phyloP scores from a whole-genome alignment of 805 yeast genomes.

The Candida cerambycidarum region DNA sequence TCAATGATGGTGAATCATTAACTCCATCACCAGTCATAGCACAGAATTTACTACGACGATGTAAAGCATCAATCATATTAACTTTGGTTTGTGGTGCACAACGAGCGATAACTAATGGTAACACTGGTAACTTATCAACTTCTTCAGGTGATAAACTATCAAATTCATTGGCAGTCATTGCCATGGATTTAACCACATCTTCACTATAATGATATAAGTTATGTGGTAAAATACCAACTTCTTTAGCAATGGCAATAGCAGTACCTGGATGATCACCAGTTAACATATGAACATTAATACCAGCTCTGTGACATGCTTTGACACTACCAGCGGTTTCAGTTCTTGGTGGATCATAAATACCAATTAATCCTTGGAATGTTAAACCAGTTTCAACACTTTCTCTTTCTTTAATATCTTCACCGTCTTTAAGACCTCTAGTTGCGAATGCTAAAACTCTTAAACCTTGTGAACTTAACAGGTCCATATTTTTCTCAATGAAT shows the following conservation, averaged over 20 bases:
- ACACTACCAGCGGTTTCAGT: slow-evolving; percentile 66
- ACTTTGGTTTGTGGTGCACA: slow-evolving; percentile 45
- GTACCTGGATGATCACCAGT: slow-evolving; percentile 83
- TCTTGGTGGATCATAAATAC: slow-evolving; percentile 81
- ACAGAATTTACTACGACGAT: slow-evolving; percentile 34
- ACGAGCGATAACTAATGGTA: slow-evolving; percentile 41
- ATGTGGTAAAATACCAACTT: slow-evolving; percentile 72
- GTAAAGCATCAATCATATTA: slow-evolving; percentile 42
- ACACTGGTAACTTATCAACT: slow-evolving; percentile 35
- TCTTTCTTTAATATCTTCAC: slow-evolving; percentile 26
- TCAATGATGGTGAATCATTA: slow-evolving; percentile 76
- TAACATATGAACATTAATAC: slow-evolving; percentile 77
- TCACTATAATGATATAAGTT: slow-evolving; percentile 33
- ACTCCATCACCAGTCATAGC: slow-evolving; percentile 66
- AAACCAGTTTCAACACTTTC: slow-evolving; percentile 51
- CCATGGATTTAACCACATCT: slow-evolving; percentile 36
- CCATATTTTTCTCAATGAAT: slow-evolving; percentile 55
- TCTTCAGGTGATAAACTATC: slow-evolving; percentile 32
- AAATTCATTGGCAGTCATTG: slow-evolving; percentile 39
- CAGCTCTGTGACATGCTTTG: slow-evolving; percentile 66
- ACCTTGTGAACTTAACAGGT: slow-evolving; percentile 61
- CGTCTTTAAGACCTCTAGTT: slow-evolving; percentile 28
- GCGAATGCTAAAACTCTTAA: slow-evolving; percentile 76
- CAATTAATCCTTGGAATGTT: slow-evolving; percentile 65
- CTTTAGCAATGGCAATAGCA: slow-evolving; percentile 76